Base-by-base conservation (phyloP, 192 early-diverging fungal genomes). In the Fimicolochytrium jonesii region DNA sequence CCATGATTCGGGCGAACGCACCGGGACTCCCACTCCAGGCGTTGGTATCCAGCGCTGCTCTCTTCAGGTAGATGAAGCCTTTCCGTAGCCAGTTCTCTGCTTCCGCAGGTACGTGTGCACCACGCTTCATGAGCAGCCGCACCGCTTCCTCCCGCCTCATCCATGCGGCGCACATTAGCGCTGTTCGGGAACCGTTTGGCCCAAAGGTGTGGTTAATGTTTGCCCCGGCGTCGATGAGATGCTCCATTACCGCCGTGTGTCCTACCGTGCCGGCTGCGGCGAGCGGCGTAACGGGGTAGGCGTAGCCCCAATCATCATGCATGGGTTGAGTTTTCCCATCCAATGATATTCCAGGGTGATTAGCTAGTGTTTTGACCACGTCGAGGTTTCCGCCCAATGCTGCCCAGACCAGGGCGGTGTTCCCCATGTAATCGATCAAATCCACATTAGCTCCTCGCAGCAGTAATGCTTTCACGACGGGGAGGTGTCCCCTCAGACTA, bases 141-240 rank as follows among this genome's bases (percentile, higher is more conserved):
- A 79, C 76, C 1, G 64, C n/a, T 13, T 64, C 61, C 28, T 71
- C 49, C 18, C 50, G 47, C 10, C 67, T 28, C 58, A 68, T 66
- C 75, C 76, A 81, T 15, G 69, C 69, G 4, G 79, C 79, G 37
- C 74, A 51, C 79, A 81, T 81, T 1, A 81, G 5, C 1, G 76
- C 66, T 0, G 73, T 69, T 18, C 61, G 57, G 26, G 60, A 64
- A 18, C 31, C 33, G 29, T 64, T 59, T 0, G 70, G 42, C 6
- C 80, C 80, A 23, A 62, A 35, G 11, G 60, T 15, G 13, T 35
- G 31, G 56, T 83, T 69, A 18, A 79, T 45, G 55, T 74, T 57
- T 15, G 70, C 74, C 3, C 78, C 78, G 20, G 49, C 44, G 29
- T 72, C 55, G 11, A 84, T 17, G 17, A 84, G 56, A 59, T 66